phyloP scores from a whole-genome alignment of 495 filamentous ascomycete genomes.

The Hypoxylon lienhwacheense region DNA sequence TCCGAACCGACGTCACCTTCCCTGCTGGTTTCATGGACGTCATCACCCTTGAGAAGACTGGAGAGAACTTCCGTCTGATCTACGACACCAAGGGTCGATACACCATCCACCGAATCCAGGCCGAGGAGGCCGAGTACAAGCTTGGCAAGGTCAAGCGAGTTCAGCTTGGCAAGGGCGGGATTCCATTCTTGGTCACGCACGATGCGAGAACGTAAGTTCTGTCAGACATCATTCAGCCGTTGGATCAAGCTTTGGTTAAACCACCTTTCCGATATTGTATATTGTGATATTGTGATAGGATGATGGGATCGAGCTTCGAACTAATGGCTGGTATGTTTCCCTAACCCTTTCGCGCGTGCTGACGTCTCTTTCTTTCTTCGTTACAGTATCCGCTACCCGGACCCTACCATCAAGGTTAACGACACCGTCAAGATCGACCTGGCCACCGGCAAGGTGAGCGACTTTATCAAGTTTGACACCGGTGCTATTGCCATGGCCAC shows the following conservation, averaged over 20 bases:
- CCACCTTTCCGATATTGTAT: slow-evolving; percentile 37
- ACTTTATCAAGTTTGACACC: slow-evolving; percentile 97
- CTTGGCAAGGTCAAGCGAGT: slow-evolving; percentile 99
- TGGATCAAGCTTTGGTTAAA: slow-evolving; percentile 96
- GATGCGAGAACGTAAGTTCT: slow-evolving; percentile 99
- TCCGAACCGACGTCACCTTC: slow-evolving; percentile 97
- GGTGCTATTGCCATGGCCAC: slow-evolving; percentile 97
- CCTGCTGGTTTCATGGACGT: slow-evolving; percentile 99
- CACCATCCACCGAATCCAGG: slow-evolving; percentile 98
- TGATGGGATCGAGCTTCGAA: slow-evolving; percentile 40
- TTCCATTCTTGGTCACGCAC: slow-evolving; percentile 99
- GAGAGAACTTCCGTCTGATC: slow-evolving; percentile 99
- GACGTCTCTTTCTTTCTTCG: slow-evolving; percentile 39
- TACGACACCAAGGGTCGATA: slow-evolving; percentile 99
- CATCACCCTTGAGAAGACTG: slow-evolving; percentile 98
- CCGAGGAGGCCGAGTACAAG: slow-evolving; percentile 99
- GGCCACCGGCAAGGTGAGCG: slow-evolving; percentile 90
- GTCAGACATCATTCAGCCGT: slow-evolving; percentile 96
- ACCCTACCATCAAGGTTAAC: slow-evolving; percentile 97
- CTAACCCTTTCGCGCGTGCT: slow-evolving; percentile 42
- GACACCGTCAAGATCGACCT: slow-evolving; percentile 99
- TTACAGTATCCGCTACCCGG: slow-evolving; percentile 94
- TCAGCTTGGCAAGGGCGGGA: slow-evolving; percentile 97
- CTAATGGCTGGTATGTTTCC: slow-evolving; percentile 53
- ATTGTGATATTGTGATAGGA: no score